phyloP scores from a whole-genome alignment of 345 rosid species.

The Garcia nutans region DNA sequence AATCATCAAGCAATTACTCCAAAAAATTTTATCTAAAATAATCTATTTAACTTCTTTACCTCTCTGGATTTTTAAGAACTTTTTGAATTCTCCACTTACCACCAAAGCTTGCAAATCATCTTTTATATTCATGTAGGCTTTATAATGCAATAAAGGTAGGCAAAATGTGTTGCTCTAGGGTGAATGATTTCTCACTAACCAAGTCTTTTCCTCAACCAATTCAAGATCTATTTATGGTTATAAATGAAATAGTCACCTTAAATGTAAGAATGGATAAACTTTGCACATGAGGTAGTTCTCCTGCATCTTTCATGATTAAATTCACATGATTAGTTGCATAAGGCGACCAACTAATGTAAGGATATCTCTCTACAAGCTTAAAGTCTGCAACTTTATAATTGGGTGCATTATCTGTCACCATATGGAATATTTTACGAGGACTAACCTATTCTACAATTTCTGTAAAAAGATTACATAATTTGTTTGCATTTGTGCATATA shows the following conservation, averaged over 20 bases:
- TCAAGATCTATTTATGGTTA: neutral
- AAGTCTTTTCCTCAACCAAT: neutral
- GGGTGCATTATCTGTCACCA: too few relatives aligned
- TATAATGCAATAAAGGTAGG: neutral
- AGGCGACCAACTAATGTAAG: too few relatives aligned
- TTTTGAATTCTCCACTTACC: neutral
- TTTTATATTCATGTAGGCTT: neutral
- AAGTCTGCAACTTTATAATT: too few relatives aligned
- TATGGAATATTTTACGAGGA: too few relatives aligned
- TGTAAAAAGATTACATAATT: neutral
- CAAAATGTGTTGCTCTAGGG: neutral
- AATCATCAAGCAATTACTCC: neutral
- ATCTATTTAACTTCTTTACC: neutral
- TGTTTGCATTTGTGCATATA: neutral
- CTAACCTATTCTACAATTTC: too few relatives aligned
- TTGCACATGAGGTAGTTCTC: neutral
- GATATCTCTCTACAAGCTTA: too few relatives aligned
- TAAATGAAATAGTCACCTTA: neutral
- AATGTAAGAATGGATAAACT: neutral
- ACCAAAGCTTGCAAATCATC: neutral
- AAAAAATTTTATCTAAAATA: neutral
- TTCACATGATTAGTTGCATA: neutral
- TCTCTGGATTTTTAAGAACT: neutral
- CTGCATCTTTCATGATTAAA: neutral
- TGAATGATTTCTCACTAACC: neutral